A percentile compares a stretch with the other conserved stretches of the same genome.
phyloP scores from a whole-genome alignment of 805 yeast genomes.

The Zygoascus tannicola region DNA sequence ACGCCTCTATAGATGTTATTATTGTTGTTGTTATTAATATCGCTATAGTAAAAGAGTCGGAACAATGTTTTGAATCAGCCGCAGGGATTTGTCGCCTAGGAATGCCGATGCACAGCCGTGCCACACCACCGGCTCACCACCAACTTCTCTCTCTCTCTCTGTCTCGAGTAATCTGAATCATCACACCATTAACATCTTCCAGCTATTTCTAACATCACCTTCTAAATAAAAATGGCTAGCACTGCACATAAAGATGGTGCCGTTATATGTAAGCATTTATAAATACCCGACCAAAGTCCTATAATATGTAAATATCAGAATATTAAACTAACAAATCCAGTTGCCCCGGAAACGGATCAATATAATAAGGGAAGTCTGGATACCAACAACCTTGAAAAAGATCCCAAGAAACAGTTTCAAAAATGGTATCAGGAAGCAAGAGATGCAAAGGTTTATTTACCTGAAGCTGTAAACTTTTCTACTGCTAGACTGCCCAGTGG shows the following conservation, averaged over 20 bases:
- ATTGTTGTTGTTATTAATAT: neutral
- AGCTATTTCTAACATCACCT: no score
- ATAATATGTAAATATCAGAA: neutral
- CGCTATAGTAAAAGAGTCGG: neutral
- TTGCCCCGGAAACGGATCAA: slow-evolving; percentile 85
- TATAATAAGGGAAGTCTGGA: slow-evolving; percentile 60
- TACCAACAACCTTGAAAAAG: slow-evolving; percentile 40
- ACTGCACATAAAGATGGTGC: slow-evolving; percentile 6
- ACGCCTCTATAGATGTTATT: no score
- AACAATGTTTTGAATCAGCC: no score
- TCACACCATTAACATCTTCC: neutral
- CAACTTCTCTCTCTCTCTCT: no score
- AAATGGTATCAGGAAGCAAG: slow-evolving; percentile 78
- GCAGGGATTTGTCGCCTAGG: no score
- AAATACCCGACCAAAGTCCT: no score
- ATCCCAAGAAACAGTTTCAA: slow-evolving; percentile 73
- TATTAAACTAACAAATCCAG: slow-evolving; percentile 22
- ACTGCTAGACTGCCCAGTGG: slow-evolving; percentile 87
- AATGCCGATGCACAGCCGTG: no score
- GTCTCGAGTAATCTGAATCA: neutral
- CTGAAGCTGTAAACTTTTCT: slow-evolving; percentile 80
- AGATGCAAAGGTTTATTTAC: slow-evolving; percentile 46
- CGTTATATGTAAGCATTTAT: slow-evolving; percentile 5
- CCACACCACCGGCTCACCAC: no score
- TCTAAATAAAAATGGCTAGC: neutral